These are phyloP conservation scores for Annulohypoxylon bovei DNA, from an alignment of 495 filamentous ascomycete species.

Conservation along the genomic window DNA sequence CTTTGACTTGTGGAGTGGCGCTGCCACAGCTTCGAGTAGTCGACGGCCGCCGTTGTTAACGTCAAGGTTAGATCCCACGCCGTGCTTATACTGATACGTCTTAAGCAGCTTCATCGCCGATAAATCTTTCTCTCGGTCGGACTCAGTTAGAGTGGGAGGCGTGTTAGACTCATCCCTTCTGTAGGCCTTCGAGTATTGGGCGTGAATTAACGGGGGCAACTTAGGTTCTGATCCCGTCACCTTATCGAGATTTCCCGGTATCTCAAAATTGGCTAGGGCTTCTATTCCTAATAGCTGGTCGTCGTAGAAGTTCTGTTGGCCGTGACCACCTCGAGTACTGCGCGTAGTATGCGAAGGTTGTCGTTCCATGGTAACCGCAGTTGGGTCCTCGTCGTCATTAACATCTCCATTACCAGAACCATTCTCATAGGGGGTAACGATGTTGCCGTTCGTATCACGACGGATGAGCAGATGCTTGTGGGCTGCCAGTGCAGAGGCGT, in stretches of 20 bases:
- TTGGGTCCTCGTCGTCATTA: slow-evolving; percentile 59
- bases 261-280: slow-evolving; percentile 69
- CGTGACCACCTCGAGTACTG: slow-evolving; percentile 70
- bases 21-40: slow-evolving; percentile 55
- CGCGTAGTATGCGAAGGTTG: slow-evolving; percentile 78
- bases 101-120: slow-evolving; percentile 63
- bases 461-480: slow-evolving; percentile 64
- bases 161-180: slow-evolving; percentile 55
- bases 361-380: slow-evolving; percentile 73
- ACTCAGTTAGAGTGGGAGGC: slow-evolving; percentile 62
- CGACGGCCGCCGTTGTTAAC: slow-evolving; percentile 55
- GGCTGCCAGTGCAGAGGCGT: slow-evolving; percentile 74
- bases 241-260: slow-evolving; percentile 64
- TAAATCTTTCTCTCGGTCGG: slow-evolving; percentile 69
- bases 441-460: slow-evolving; percentile 59
- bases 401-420: slow-evolving; percentile 58
- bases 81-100: slow-evolving; percentile 55
- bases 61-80: slow-evolving; percentile 55
- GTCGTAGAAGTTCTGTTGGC: slow-evolving; percentile 63
- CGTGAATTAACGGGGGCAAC: slow-evolving; percentile 68
- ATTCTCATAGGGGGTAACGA: slow-evolving; percentile 61
- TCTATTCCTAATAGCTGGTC: slow-evolving; percentile 66
- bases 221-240: slow-evolving; percentile 61
- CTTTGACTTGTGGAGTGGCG: slow-evolving; percentile 48
- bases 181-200: slow-evolving; percentile 61